Evolutionary conservation across 768 basidiomycete species (phyloP).

Genomic region (Jaapia argillacea): DNA sequence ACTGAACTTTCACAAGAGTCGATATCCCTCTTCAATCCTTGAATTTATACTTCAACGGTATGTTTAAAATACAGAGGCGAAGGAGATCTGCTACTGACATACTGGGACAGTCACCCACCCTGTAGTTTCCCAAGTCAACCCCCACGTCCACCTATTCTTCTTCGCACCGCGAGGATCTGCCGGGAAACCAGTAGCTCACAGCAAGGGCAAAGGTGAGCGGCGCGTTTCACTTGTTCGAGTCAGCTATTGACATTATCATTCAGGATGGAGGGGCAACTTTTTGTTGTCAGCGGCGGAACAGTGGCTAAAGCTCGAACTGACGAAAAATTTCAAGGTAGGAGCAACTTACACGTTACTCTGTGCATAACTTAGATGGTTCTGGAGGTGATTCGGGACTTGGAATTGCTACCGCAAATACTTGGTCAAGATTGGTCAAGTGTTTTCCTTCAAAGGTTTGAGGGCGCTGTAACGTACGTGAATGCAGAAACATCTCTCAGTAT

Average conservation of each 20-base stretch:
- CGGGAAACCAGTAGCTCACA: constrained; percentile 89
- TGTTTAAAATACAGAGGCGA: not conserved
- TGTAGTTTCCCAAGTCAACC: constrained; percentile 91
- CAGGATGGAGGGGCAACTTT: constrained; percentile 94
- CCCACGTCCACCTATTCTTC: constrained; percentile 89
- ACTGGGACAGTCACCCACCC: constrained; percentile 66
- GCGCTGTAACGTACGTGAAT: constrained; percentile 68
- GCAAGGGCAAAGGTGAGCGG: constrained; percentile 73
- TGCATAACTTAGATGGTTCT: constrained; percentile 1
- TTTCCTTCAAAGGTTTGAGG: constrained; percentile 91
- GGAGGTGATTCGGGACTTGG: constrained; percentile 87
- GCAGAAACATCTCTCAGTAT: not conserved
- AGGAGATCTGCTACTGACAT: constrained; percentile 1
- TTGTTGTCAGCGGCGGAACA: constrained; percentile 87
- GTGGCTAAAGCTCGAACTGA: constrained; percentile 89
- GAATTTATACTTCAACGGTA: constrained; percentile 85
- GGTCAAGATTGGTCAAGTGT: constrained; percentile 97
- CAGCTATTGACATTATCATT: not conserved
- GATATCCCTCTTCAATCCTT: constrained; percentile 90
- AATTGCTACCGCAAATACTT: constrained; percentile 85
- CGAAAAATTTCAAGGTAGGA: constrained; percentile 85
- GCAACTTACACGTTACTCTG: not conserved
- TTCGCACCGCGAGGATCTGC: constrained; percentile 85
- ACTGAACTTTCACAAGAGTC: constrained; percentile 38
- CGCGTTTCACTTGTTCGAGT: not conserved